Base-by-base conservation (phyloP, 2,329 filamentous ascomycete species). In the Alternaria viburni region DNA sequence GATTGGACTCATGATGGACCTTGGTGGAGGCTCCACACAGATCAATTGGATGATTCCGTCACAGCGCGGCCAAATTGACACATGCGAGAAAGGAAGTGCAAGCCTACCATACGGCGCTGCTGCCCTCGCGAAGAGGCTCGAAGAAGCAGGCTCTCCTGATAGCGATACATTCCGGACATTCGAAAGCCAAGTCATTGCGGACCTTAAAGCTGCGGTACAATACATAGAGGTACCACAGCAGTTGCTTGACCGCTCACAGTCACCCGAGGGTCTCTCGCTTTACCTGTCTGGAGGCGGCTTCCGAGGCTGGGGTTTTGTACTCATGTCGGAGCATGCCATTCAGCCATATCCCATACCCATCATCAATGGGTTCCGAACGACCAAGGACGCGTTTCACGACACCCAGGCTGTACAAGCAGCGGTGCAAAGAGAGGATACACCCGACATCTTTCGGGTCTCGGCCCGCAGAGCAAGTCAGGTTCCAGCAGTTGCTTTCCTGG, bases 211-310 rank as follows among this genome's bases (percentile, higher is more conserved):
- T 11, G 89, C 91, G 2, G 91, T 92, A 61, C 77, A 81, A 15
- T 77, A 81, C 26, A 81, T 92, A 5, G 79, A 84, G 6, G 80
- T 91, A 1, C 88, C 94, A 0, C 74, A 80, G 12, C 80, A 84
- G 15, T 78, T 89, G 6, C 66, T 83, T 1, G 75, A 84, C 12
- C 71, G 78, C 6, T 61, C 62, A 25, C 55, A 51, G 10, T 67
- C 66, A 46, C 57, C 52, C 41, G 61, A 71, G n/a, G 76, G 76
- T 2, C 69, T 79, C 8, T 88, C 91, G 32, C 83, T 97, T 9
- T 97, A 94, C 77, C 88, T 97, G 61, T 97, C 92, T 66, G 94
- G 94, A 46, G 94, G 94, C 23, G 94, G 94, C 0, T 97, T 97
- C 76, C 86, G 94, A 36, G 94, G 94, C 15, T 97, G 96, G 84